Base-by-base conservation (phyloP, 169 alveolate species). In the Plasmodium reichenowi region DNA sequence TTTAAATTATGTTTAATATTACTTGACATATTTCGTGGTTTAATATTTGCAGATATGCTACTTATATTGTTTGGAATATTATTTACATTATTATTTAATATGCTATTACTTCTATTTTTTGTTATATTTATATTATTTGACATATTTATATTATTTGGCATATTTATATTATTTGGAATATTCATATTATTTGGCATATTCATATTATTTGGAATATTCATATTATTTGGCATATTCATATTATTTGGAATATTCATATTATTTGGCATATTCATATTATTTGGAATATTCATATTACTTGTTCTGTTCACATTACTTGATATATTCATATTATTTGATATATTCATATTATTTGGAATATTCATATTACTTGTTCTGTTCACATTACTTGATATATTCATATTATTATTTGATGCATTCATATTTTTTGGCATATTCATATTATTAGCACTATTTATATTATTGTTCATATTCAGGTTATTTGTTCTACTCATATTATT, bases 291-390 rank as follows among this genome's bases (percentile, higher is more conserved):
- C 17, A 56, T 38, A 26, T 26, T 45, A 20, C n/a, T 67, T 13
- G 75, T 45, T 43, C 43, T 67, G 43, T 67, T 43, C 32, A 67
- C 15, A 45, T 17, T 45, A 45, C n/a, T 45, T n/a, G 75, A 64
- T 12, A 47, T 74, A 72, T 74, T 74, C 60, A 72, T 52, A 45
- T 15, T 20, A 48, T 12, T 45, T 6, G 76, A 63, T 54, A 68
- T 68, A 60, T 47, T 32, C 43, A 32, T 32, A 32, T 32, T 32
- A 32, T 32, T 32, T 32, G 43, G 5, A 0, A 3, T 68, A 60
- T 47, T 68, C 62, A 68, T 45, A 15, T 15, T 20, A 48, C 43
- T 45, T 17, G 76, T 43, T 50, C 20, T 50, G 83, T 26, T 72
- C 67, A 72, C 38, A 12, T 29, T 32, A 32, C 73, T 45, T 10